Percentiles rank a stretch among this genome's conserved stretches.
These are phyloP conservation scores for Colletotrichum higginsianum DNA, from an alignment of 2,329 filamentous ascomycete species.

Conservation along the genomic window DNA sequence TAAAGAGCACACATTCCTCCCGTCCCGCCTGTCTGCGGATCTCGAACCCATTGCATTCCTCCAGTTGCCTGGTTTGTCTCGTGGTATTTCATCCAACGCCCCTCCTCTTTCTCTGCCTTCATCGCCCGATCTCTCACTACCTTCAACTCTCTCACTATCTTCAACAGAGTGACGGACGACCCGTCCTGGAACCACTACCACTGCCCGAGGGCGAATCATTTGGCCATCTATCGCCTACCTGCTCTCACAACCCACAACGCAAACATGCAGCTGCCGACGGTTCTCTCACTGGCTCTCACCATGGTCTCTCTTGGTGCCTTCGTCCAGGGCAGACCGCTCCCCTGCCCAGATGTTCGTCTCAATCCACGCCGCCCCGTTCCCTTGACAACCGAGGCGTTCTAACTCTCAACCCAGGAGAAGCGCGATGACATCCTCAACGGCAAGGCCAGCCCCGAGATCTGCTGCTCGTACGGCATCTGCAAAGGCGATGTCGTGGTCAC, in stretches of 20 bases:
- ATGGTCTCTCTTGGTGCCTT: conserved; percentile 47
- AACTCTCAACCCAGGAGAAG: conserved; percentile 48
- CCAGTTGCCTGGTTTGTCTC: conserved; percentile 12
- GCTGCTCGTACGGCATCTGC: conserved; percentile 69
- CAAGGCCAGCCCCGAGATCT: conserved; percentile 62
- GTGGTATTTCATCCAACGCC: neutral
- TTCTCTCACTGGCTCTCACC: conserved; percentile 46
- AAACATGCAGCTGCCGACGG: conserved; percentile 47
- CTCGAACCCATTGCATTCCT: conserved; percentile 14
- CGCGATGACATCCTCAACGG: conserved; percentile 64
- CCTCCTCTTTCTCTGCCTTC: conserved; percentile 8
- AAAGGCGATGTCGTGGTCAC: conserved; percentile 65
- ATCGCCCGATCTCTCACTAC: neutral
- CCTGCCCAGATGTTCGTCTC: conserved; percentile 56
- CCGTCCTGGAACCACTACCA: neutral
- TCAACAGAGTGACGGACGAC: conserved; percentile 3
- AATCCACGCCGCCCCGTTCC: neutral
- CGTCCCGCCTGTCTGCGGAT: neutral
- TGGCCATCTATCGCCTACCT: neutral
- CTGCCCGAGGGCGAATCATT: neutral
- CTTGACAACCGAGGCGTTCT: conserved; percentile 14
- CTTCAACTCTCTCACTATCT: neutral
- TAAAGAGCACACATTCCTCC: conserved; percentile 28
- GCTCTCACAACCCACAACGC: neutral
- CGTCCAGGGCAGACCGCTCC: conserved; percentile 53